Conservation (phyloP, 2,329 filamentous ascomycete species). For the Kalmusia sp. region DNA sequence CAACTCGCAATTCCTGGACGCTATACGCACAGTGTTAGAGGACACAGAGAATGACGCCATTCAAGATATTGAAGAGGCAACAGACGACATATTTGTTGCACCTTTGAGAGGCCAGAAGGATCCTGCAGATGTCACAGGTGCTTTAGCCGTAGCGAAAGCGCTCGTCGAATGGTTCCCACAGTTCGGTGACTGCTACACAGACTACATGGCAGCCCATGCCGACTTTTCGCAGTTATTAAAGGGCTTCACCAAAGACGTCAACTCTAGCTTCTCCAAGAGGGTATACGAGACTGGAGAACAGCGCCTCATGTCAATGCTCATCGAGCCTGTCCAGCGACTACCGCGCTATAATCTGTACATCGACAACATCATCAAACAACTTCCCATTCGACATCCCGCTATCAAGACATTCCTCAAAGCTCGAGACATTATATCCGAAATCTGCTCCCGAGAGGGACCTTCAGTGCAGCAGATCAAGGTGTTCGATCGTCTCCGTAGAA, state of each 20-base stretch:
- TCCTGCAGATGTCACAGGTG: conserved; percentile 76
- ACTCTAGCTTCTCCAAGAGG: conserved; percentile 81
- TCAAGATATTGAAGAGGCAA: conserved; percentile 71
- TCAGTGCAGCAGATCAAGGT: conserved; percentile 74
- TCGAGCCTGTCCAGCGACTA: conserved; percentile 93
- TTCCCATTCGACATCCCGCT: conserved; percentile 86
- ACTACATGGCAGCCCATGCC: conserved; percentile 91
- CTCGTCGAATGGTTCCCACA: conserved; percentile 92
- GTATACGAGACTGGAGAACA: conserved; percentile 89
- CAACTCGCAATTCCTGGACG: conserved; percentile 81
- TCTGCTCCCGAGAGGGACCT: conserved; percentile 88
- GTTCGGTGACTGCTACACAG: conserved; percentile 88
- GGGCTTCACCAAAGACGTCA: conserved; percentile 75
- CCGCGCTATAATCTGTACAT: conserved; percentile 96
- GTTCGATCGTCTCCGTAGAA: conserved; percentile 74
- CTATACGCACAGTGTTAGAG: conserved; percentile 78
- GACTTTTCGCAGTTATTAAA: conserved; percentile 84
- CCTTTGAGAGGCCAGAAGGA: conserved; percentile 43
- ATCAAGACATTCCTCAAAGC: conserved; percentile 84
- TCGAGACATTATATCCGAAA: conserved; percentile 91
- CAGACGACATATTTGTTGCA: conserved; percentile 48
- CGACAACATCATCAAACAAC: conserved; percentile 87
- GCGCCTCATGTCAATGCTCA: conserved; percentile 85
- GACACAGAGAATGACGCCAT: conserved; percentile 82
- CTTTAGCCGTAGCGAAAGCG: conserved; percentile 77